Evolutionary conservation across 2,329 filamentous ascomycete genomes (phyloP).

Genomic region (Arthrobotrys pseudoclavata): DNA sequence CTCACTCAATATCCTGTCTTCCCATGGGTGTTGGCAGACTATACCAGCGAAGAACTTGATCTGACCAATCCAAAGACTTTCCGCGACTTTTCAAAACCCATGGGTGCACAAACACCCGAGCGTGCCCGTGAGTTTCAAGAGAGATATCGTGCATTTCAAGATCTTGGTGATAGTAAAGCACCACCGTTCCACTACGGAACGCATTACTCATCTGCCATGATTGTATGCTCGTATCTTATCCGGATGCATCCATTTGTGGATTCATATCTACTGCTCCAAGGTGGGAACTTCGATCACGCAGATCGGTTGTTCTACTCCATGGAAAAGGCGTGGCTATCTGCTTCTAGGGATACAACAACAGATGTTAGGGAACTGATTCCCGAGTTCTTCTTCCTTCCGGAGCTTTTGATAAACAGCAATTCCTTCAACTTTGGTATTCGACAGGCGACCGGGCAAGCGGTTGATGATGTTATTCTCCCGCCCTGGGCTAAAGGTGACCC

Average conservation of each 20-base stretch:
- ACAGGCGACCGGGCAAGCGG: constrained; percentile 82
- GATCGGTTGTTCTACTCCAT: constrained; percentile 96
- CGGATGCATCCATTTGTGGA: constrained; percentile 95
- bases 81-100: constrained; percentile 92
- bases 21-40: constrained; percentile 96
- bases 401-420: constrained; percentile 94
- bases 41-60: constrained; percentile 92
- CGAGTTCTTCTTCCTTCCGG: constrained; percentile 96
- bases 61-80: constrained; percentile 86
- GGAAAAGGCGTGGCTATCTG: constrained; percentile 88
- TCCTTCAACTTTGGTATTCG: constrained; percentile 91
- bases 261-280: constrained; percentile 92
- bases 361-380: constrained; percentile 95
- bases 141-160: constrained; percentile 86
- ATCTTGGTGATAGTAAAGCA: constrained; percentile 82
- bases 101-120: constrained; percentile 86
- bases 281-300: constrained; percentile 95
- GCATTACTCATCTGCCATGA: constrained; percentile 99
- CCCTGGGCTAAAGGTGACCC: constrained; percentile 97
- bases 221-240: constrained; percentile 95
- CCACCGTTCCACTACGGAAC: constrained; percentile 97
- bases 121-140: constrained; percentile 85
- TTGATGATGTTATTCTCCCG: constrained; percentile 89
- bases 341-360: constrained; percentile 88
- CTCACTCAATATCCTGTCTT: constrained; percentile 98